Conservation (phyloP, 306 rosid species). For the Malus domestica region DNA sequence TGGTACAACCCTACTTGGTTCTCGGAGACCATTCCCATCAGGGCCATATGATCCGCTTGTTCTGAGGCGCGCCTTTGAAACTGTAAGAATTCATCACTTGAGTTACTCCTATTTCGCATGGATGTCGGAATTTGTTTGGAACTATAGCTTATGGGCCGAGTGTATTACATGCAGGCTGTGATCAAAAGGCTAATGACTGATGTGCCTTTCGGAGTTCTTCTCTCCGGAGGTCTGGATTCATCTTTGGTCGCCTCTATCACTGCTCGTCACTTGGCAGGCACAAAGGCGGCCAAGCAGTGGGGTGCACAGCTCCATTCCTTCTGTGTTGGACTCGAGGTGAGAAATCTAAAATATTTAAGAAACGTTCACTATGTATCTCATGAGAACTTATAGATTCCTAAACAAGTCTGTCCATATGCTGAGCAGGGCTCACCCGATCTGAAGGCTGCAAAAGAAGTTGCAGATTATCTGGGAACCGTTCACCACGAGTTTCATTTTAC, state of each 20-base stretch:
- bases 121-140: neutral
- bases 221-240: constrained; percentile 90
- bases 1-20: constrained; percentile 97
- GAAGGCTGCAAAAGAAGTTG: constrained; percentile 94
- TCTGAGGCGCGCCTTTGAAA: constrained; percentile 68
- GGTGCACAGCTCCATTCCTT: constrained; percentile 88
- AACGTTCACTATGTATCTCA: neutral
- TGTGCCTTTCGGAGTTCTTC: constrained; percentile 93
- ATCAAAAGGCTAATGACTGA: constrained; percentile 93
- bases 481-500: constrained; percentile 87
- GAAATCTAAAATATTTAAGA: neutral
- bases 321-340: constrained; percentile 89
- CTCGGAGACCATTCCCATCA: constrained; percentile 79
- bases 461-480: constrained; percentile 79
- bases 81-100: constrained; percentile 31
- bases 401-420: neutral
- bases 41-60: constrained; percentile 81
- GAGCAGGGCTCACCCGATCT: constrained; percentile 93
- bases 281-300: constrained; percentile 90
- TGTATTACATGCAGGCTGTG: constrained; percentile 55
- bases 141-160: neutral
- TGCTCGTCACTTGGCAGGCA: constrained; percentile 71
- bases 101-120: neutral
- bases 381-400: neutral
- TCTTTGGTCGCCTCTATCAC: constrained; percentile 93